These are phyloP conservation scores for Ilyonectria robusta DNA, from an alignment of 2,329 filamentous ascomycete species.

Conservation along the genomic window DNA sequence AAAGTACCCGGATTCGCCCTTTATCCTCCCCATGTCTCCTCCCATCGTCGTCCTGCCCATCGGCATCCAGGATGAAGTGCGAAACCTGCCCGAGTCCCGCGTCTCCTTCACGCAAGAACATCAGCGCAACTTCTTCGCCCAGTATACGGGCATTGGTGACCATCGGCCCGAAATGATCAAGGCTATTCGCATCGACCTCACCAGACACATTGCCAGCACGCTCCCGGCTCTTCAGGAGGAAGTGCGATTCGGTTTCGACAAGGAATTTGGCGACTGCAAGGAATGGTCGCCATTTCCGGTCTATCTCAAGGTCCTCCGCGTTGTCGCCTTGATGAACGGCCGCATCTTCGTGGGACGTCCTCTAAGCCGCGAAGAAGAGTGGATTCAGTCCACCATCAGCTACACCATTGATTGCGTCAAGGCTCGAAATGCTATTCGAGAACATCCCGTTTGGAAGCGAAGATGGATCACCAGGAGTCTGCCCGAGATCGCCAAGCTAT, in stretches of 20 bases:
- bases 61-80: constrained; percentile 22
- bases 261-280: constrained; percentile 28
- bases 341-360: constrained; percentile 29
- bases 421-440: constrained; percentile 24
- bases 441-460: constrained; percentile 27
- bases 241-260: constrained; percentile 23
- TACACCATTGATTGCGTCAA: constrained; percentile 29
- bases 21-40: constrained; percentile 28
- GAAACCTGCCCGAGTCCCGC: constrained; percentile 21
- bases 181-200: constrained; percentile 30
- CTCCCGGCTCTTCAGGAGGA: constrained; percentile 28
- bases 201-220: constrained; percentile 25
- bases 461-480: constrained; percentile 19
- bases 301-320: constrained; percentile 25
- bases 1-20: constrained; percentile 23
- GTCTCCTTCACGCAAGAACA: constrained; percentile 25
- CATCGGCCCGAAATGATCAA: constrained; percentile 29
- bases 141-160: constrained; percentile 27
- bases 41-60: constrained; percentile 26
- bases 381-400: constrained; percentile 28
- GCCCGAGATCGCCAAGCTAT: constrained; percentile 23
- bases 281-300: constrained; percentile 19
- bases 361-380: constrained; percentile 25
- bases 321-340: constrained; percentile 28
- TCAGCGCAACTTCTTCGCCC: constrained; percentile 29